A percentile compares a stretch with the other conserved stretches of the same genome.
These are phyloP conservation scores for sorghum (Sorghum bicolor) DNA, from an alignment of 176 grass and related monocot species.

Conservation along the genomic window Sorghum_bicolor_NCBIv3 NC_012871.2:5227501-5228000, in stretches of 20 bases:
- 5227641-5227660: not conserved
- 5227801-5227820: not conserved
- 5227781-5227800: not conserved
- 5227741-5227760: not conserved
- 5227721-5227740: not conserved
- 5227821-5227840: not conserved
- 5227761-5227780: not conserved
- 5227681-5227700: not conserved
- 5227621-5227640: no score
- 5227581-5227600: no score
- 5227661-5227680: not conserved
- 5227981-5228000: not conserved
- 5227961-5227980: slow-evolving; percentile 20
- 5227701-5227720: not conserved
- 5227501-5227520: no score
- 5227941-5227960: not conserved
- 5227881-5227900: slow-evolving; percentile 7
- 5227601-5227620: no score
- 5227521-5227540: no score
- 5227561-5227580: no score
- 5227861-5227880: not conserved
- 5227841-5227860: not conserved
- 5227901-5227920: slow-evolving; percentile 14
- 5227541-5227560: no score
- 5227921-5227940: slow-evolving; percentile 21